phyloP scores from a whole-genome alignment of 306 rosid species.

The Dryas drummondii region DNA sequence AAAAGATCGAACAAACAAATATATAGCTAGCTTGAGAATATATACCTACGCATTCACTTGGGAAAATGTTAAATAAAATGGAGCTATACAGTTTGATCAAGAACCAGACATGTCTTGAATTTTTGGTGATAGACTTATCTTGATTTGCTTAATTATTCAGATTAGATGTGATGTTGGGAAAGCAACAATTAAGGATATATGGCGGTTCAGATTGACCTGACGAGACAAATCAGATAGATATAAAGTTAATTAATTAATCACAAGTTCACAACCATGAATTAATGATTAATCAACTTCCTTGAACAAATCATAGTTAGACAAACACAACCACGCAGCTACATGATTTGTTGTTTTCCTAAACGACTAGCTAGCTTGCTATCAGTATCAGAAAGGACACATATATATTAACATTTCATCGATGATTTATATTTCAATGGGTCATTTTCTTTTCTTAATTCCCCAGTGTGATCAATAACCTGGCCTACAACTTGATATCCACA shows the following conservation, averaged over 20 bases:
- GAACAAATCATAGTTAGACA: slow-evolving; percentile 7
- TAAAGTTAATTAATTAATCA: neutral
- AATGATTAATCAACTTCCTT: neutral
- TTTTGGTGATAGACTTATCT: neutral
- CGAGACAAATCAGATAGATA: neutral
- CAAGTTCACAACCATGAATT: slow-evolving; percentile 5
- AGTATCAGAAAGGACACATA: neutral
- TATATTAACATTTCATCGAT: too few relatives aligned
- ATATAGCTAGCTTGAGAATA: neutral
- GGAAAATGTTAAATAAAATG: neutral
- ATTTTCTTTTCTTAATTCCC: too few relatives aligned
- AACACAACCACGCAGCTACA: neutral
- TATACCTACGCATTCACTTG: neutral
- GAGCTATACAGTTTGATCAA: neutral
- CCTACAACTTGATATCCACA: too few relatives aligned
- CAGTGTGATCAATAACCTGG: too few relatives aligned
- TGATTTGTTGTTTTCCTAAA: slow-evolving; percentile 17
- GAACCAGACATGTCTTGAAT: slow-evolving; percentile 9
- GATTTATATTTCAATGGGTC: too few relatives aligned
- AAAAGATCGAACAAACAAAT: neutral
- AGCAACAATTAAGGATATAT: neutral
- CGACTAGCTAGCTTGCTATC: slow-evolving; percentile 13
- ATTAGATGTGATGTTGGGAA: neutral
- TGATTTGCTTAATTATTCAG: neutral
- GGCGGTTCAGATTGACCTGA: neutral